Evolutionary conservation across 2,329 filamentous ascomycete genomes (phyloP).

Genomic region (Penicillium sp.): DNA sequence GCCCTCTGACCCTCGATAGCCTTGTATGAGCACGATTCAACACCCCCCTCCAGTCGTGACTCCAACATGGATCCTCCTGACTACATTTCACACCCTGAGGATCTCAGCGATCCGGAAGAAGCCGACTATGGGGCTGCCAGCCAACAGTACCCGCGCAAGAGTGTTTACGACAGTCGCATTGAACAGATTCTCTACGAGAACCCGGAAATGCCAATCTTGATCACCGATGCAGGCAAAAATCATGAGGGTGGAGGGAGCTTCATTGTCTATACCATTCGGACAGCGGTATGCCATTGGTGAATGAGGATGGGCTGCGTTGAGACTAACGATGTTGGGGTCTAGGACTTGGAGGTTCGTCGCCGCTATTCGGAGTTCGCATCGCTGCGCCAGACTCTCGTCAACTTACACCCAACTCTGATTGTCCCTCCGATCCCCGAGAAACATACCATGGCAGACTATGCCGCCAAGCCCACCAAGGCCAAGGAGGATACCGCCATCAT

Average conservation of each 20-base stretch:
- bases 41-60: constrained; percentile 65
- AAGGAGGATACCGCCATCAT: constrained; percentile 98
- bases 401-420: constrained; percentile 88
- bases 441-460: constrained; percentile 97
- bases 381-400: constrained; percentile 77
- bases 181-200: constrained; percentile 98
- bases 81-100: constrained; percentile 48
- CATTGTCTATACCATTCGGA: constrained; percentile 95
- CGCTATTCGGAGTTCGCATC: constrained; percentile 97
- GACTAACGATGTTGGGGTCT: constrained; percentile 10
- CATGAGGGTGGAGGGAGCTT: constrained; percentile 83
- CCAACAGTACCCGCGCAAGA: constrained; percentile 53
- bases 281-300: constrained; percentile 59
- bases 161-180: constrained; percentile 88
- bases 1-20: constrained; percentile 24
- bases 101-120: constrained; percentile 56
- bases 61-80: constrained; percentile 61
- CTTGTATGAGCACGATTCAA: constrained; percentile 56
- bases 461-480: constrained; percentile 92
- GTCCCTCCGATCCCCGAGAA: constrained; percentile 98
- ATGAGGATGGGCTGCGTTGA: constrained; percentile 1
- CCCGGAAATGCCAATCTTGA: constrained; percentile 79
- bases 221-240: constrained; percentile 94
- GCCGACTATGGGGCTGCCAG: constrained; percentile 48
- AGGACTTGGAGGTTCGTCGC: constrained; percentile 92